Base-by-base conservation (phyloP, 805 yeast species). In the Wickerhamomyces pijperi region DNA sequence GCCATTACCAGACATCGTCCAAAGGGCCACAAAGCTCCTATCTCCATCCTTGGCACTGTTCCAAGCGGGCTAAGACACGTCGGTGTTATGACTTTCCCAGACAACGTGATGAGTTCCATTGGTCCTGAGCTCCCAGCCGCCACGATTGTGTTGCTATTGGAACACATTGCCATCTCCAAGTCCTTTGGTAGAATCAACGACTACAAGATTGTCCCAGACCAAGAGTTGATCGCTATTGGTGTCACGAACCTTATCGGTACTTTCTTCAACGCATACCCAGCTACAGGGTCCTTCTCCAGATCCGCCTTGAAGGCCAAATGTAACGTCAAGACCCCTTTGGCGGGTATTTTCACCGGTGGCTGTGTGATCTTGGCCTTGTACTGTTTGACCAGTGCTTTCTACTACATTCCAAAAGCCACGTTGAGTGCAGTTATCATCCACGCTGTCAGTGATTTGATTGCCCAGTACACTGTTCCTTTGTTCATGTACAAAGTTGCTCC, bases 261-360 rank as follows among this genome's bases (percentile, higher is more conserved):
- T 17, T 85, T 87, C 56, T 88, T 88, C 73, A 72, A 76, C 53
- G 95, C 97, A 7, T 88, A 88, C 59, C 97, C 97, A 8, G 87
- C 95, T 7, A 88, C 97, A 4, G 97, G 97, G 35, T 88, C 97
- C 1, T 88, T 88, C 60, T 83, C 94, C 16, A 79, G 97, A 67
- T 82, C 95, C 35, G 97, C 97, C 7, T 70, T 88, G 52, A 88
- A 90, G 63, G 80, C 94, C 38, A 88, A 88, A 63, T 88, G 95
- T 71, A 94, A 95, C 57, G 97, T 88, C 35, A 75, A 87, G 55
- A 88, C 97, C 17, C 97, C 97, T 28, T 65, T 88, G 44, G 94
- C 95, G 35, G 95, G 96, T 64, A 70, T 86, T 33, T 82, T 78
- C 60, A 83, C 95, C 12, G 97, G 96, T 56, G 75, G 74, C 35